phyloP scores from a whole-genome alignment of 768 basidiomycete genomes.

The Termitomyces eurrhizus region DNA sequence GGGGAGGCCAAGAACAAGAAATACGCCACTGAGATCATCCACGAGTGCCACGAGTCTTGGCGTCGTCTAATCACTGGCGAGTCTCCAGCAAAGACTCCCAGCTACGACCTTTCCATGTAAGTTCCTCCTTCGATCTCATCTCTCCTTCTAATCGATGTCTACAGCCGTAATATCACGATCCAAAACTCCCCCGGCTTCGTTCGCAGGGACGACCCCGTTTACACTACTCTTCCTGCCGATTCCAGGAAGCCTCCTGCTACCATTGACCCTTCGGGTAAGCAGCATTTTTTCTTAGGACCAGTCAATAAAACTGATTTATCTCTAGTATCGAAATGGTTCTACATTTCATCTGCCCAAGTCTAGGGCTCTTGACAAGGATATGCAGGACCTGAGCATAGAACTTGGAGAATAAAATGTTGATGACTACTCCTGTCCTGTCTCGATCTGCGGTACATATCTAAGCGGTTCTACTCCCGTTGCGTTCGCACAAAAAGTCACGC shows the following conservation, averaged over 20 bases:
- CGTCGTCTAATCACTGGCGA: constrained; percentile 87
- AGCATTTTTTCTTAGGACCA: neutral
- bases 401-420: neutral
- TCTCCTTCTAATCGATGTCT: constrained; percentile 7
- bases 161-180: constrained; percentile 78
- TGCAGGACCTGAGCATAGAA: neutral
- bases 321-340: constrained; percentile 89
- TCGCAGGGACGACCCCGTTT: constrained; percentile 55
- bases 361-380: constrained; percentile 24
- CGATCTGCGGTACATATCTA: too few relatives aligned
- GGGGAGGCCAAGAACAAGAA: constrained; percentile 99
- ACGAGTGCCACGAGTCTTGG: constrained; percentile 99
- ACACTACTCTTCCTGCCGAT: constrained; percentile 67
- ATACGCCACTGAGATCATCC: constrained; percentile 98
- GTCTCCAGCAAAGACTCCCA: constrained; percentile 61
- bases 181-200: constrained; percentile 71
- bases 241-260: constrained; percentile 83
- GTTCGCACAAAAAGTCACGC: neutral
- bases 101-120: constrained; percentile 83
- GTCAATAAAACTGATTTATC: constrained; percentile 6
- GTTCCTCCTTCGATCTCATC: constrained; percentile 24
- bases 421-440: neutral
- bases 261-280: constrained; percentile 86
- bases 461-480: neutral
- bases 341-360: constrained; percentile 86